Evolutionary conservation across 2,329 filamentous ascomycete genomes (phyloP).

Genomic region (Dactylellina cionopaga): DNA sequence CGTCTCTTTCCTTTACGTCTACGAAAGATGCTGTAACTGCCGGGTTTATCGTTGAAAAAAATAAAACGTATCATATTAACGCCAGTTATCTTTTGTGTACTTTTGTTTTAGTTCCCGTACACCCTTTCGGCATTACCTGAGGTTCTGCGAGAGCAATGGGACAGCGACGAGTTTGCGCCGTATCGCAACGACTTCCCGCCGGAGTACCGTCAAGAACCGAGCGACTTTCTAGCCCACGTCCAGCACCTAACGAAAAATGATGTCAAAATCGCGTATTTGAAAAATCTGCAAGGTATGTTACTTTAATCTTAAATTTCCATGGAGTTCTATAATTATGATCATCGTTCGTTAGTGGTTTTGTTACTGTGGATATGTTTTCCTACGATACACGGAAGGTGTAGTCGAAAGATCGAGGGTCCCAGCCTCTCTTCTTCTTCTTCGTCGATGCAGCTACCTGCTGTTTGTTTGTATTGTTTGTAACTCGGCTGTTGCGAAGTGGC

Average conservation of each 20-base stretch:
- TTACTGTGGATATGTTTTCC: background rate
- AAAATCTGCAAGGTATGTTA: slow-evolving; percentile 79
- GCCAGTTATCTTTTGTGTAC: slow-evolving; percentile 52
- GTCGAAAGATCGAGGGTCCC: background rate
- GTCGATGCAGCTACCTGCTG: background rate
- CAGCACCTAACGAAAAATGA: slow-evolving; percentile 76
- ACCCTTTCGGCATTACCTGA: slow-evolving; percentile 73
- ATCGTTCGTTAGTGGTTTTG: slow-evolving; percentile 8
- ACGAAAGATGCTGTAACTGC: no score
- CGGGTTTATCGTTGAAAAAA: slow-evolving; percentile 48
- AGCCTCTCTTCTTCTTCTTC: background rate
- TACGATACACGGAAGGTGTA: background rate
- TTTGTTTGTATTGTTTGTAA: background rate
- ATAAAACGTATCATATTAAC: background rate
- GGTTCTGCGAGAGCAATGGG: slow-evolving; percentile 74
- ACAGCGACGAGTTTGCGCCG: slow-evolving; percentile 70
- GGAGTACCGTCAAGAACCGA: slow-evolving; percentile 69
- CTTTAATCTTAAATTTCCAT: slow-evolving; percentile 32
- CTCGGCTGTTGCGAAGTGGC: background rate
- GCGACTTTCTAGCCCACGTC: slow-evolving; percentile 73
- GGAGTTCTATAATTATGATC: slow-evolving; percentile 16
- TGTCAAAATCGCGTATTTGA: slow-evolving; percentile 79
- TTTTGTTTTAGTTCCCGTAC: slow-evolving; percentile 74
- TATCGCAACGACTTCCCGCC: slow-evolving; percentile 78
- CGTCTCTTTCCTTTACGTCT: background rate